Base-by-base conservation (phyloP, 805 yeast species). In the Myxozyma udenii region DNA sequence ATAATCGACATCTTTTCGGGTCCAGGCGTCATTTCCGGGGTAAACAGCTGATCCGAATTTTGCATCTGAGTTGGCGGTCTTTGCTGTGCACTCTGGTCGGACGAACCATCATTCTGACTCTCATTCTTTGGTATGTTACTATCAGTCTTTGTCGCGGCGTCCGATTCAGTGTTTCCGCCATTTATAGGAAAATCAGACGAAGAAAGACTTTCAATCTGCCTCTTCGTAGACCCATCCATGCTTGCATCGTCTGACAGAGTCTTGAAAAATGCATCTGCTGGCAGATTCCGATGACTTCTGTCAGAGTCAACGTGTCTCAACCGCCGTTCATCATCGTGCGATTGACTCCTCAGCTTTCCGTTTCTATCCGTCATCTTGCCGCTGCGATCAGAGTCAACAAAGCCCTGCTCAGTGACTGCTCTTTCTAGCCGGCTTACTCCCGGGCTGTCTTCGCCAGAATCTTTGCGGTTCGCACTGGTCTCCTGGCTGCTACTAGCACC, bases 1-100 rank as follows among this genome's bases (percentile, higher is more conserved):
- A 93, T 78, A 32, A 93, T 68, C 0, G 96, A 84, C 21, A 83
- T 79, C 59, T 80, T 79, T 63, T 90, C 97, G 3, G 60, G 60
- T 6, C 45, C 60, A 4, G 60, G 60, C 16, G 58, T 28, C 32
- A 55, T 18, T 14, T 55, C 60, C 21, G 30, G 58, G 26, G 49
- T 55, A 35, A 24, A 49, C 3, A 49, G 21, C 32, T 42, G 42
- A 4, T 41, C 51, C 7, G 40, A 19, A 7, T 18, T 36, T 26
- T 7, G 50, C n/a, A 21, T 44, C 2, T 6, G 49, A 23, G 33
- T 9, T 28, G 33, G 9, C 9, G 33, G 33, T 9, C 12, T 14
- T 9, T 9, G 9, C 14, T 9, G 14, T 28, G 33, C 9, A 28
- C 12, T 9, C 14, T 9, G 12, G 14, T 28, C 33, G 33, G 33